Base-by-base conservation (phyloP, 2,329 filamentous ascomycete genomes). In the Colletotrichum aenigma region DNA sequence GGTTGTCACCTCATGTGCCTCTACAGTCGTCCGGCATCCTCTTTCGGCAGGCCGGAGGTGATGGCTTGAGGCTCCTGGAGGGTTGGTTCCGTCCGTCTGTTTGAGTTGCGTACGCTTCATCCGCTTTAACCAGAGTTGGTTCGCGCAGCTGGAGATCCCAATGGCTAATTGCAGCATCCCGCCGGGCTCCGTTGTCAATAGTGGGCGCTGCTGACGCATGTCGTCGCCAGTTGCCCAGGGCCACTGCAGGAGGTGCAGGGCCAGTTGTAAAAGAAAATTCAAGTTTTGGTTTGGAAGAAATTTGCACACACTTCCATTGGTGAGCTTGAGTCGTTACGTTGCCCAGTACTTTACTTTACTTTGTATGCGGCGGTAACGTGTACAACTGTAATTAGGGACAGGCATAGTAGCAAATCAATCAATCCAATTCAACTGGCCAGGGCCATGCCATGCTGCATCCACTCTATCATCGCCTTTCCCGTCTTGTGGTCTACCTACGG, bases 161-260 rank as follows among this genome's bases (percentile, higher is more conserved):
- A 28, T 43, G 52, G 24, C 62, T 66, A 66, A n/a, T 68, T 38
- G 66, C 21, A 58, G 36, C 24, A 66, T 36, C 62, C 62, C 62
- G 62, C 24, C 32, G 52, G 66, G 52, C 26, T 66, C 55, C 56
- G 16, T 48, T 60, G 56, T 61, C 36, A 21, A 62, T 52, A 70
- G 67, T 62, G 67, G 67, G 56, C 36, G 67, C 56, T 61, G 67
- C 67, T 62, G 55, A 70, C 56, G 67, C 67, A 70, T 48, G 56
- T 34, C 21, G 66, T 58, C 26, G 65, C 65, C 36, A 52, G 43
- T 52, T 52, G n/a, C 43, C 43, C 43, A 52, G 43, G 43, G 43
- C 43, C 10, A 4, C 43, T 21, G 43, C 43, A 52, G 43, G n/a
- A 36, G 36, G 36, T 66, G 10, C 67, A 55, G 36, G 62, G 18